These are phyloP conservation scores for Epichloe glyceriae DNA, from an alignment of 2,329 filamentous ascomycete genomes.

Conservation along the genomic window DNA sequence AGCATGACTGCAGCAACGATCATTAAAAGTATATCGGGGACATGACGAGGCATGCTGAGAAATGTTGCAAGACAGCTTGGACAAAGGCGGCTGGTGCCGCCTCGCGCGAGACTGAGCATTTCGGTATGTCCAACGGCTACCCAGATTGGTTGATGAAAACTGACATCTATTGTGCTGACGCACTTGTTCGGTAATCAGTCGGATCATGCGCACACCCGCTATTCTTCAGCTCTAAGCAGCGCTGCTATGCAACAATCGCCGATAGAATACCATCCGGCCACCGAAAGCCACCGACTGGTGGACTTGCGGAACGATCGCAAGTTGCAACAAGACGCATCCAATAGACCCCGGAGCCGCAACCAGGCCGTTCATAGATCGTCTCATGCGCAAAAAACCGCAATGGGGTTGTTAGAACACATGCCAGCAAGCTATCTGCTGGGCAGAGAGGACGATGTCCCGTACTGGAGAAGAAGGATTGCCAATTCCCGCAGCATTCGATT, in stretches of 20 bases:
- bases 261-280: neutral
- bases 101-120: constrained; percentile 8
- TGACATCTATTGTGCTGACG: neutral
- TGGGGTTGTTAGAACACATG: constrained; percentile 11
- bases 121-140: neutral
- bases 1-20: neutral
- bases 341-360: neutral
- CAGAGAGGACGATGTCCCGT: neutral
- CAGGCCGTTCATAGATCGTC: neutral
- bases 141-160: neutral
- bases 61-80: constrained; percentile 20
- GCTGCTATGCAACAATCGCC: neutral
- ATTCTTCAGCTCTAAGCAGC: neutral
- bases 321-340: neutral
- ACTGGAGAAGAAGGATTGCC: constrained; percentile 12
- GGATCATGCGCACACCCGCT: neutral
- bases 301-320: neutral
- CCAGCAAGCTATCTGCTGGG: constrained; percentile 14
- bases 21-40: constrained; percentile 8
- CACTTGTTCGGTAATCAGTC: neutral
- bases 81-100: constrained; percentile 15
- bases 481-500: constrained; percentile 15
- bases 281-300: neutral
- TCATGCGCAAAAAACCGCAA: neutral
- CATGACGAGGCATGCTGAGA: constrained; percentile 26